phyloP scores from a whole-genome alignment of 2,329 filamentous ascomycete genomes.

The Exophiala lecanii-corni region DNA sequence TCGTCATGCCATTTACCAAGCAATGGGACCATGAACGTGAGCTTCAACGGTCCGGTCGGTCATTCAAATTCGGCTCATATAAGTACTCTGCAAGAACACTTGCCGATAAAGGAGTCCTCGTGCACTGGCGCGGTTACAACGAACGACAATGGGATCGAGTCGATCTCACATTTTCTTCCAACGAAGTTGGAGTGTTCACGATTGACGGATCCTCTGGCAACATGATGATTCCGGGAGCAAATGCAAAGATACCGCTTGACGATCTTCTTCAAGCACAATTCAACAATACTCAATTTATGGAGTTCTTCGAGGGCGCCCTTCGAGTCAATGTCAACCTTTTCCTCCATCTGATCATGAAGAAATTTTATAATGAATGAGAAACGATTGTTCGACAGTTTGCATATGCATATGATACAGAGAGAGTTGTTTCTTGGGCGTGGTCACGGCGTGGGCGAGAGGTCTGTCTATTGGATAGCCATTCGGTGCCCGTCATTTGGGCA shows the following conservation, averaged over 20 bases:
- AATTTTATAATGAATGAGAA: conserved; percentile 69
- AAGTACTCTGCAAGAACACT: conserved; percentile 91
- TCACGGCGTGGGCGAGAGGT: too few species aligned
- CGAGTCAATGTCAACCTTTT: conserved; percentile 94
- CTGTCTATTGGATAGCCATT: too few species aligned
- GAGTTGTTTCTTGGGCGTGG: too few species aligned
- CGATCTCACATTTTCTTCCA: conserved; percentile 89
- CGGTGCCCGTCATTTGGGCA: too few species aligned
- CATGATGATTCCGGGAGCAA: conserved; percentile 94
- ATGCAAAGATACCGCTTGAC: conserved; percentile 81
- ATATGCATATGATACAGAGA: too few species aligned
- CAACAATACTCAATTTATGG: conserved; percentile 94
- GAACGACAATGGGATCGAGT: conserved; percentile 85
- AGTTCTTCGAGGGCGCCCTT: conserved; percentile 79
- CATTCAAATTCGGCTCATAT: conserved; percentile 96
- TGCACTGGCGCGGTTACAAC: conserved; percentile 79
- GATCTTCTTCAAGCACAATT: conserved; percentile 95
- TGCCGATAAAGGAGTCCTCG: conserved; percentile 87
- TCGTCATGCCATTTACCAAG: conserved; percentile 93
- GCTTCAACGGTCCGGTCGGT: conserved; percentile 82
- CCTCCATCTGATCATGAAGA: conserved; percentile 96
- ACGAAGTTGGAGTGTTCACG: conserved; percentile 89
- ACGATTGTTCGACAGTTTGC: background rate
- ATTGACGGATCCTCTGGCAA: conserved; percentile 86
- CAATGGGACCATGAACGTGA: conserved; percentile 99